A percentile compares a stretch with the other conserved stretches of the same genome.
Evolutionary conservation across 2,329 filamentous ascomycete genomes (phyloP).

Genomic region (Aulographum hederae): DNA sequence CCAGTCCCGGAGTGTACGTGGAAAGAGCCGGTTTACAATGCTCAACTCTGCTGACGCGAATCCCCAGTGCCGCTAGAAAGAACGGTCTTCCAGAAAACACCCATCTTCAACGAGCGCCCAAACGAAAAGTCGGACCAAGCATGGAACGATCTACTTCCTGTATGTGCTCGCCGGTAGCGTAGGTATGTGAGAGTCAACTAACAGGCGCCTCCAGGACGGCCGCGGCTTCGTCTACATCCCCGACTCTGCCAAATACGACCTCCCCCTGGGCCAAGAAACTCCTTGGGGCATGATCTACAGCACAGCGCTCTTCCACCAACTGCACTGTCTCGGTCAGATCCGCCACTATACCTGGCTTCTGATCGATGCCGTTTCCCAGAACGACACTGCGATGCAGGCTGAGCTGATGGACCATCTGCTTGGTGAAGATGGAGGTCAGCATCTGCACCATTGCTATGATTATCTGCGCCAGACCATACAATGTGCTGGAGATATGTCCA

Average conservation of each 20-base stretch:
- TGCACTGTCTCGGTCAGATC: constrained; percentile 16
- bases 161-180: background rate
- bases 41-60: too few species aligned
- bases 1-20: too few species aligned
- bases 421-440: constrained; percentile 2
- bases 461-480: constrained; percentile 7
- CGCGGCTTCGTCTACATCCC: constrained; percentile 15
- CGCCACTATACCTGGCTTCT: constrained; percentile 11
- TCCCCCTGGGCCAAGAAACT: constrained; percentile 12
- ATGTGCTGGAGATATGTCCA: constrained; percentile 7
- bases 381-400: constrained; percentile 1
- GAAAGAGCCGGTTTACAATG: too few species aligned
- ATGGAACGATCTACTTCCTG: background rate
- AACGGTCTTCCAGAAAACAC: too few species aligned
- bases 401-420: constrained; percentile 2
- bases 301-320: constrained; percentile 16
- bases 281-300: constrained; percentile 13
- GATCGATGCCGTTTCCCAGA: constrained; percentile 6
- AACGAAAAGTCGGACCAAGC: background rate
- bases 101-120: too few species aligned
- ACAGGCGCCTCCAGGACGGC: constrained; percentile 5
- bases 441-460: constrained; percentile 8
- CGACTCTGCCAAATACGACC: constrained; percentile 8
- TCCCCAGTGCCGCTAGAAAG: too few species aligned
- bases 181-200: background rate